phyloP scores from a whole-genome alignment of 306 rosid genomes.

The Inga oerstediana region DNA sequence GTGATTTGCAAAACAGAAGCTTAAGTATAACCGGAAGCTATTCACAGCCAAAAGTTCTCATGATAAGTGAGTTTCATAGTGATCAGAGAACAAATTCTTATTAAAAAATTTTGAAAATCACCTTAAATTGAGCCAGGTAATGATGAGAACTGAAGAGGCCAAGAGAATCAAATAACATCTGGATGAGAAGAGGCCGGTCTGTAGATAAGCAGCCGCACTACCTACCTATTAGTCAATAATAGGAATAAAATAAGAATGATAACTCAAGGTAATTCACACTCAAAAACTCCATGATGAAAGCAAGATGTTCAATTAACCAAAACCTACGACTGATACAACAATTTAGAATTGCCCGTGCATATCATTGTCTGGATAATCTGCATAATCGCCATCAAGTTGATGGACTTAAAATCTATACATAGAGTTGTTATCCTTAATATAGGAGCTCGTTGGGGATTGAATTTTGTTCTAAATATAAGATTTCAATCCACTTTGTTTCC shows the following conservation, averaged over 20 bases:
- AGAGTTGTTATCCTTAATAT: too few relatives aligned
- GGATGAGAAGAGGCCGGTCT: conserved; percentile 68
- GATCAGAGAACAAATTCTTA: neutral
- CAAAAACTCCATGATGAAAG: neutral
- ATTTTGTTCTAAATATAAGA: too few relatives aligned
- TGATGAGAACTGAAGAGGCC: conserved; percentile 77
- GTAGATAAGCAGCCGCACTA: conserved; percentile 79
- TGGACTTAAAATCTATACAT: neutral
- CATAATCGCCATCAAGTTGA: neutral
- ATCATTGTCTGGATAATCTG: neutral
- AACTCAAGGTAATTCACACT: conserved; percentile 6
- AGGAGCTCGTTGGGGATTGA: too few relatives aligned
- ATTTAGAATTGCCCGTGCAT: neutral
- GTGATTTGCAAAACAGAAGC: conserved; percentile 22
- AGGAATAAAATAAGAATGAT: conserved; percentile 13
- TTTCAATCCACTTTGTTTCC: too few relatives aligned
- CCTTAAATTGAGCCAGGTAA: conserved; percentile 94
- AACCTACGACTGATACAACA: neutral
- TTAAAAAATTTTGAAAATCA: conserved; percentile 7
- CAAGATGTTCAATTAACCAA: neutral
- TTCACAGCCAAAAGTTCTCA: conserved; percentile 6
- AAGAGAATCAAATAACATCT: conserved; percentile 58
- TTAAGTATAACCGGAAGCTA: neutral
- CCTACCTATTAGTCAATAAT: conserved; percentile 58
- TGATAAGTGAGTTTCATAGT: conserved; percentile 5